Evolutionary conservation across 2,329 filamentous ascomycete genomes (phyloP).

Genomic region (Phialophora chinensis): DNA sequence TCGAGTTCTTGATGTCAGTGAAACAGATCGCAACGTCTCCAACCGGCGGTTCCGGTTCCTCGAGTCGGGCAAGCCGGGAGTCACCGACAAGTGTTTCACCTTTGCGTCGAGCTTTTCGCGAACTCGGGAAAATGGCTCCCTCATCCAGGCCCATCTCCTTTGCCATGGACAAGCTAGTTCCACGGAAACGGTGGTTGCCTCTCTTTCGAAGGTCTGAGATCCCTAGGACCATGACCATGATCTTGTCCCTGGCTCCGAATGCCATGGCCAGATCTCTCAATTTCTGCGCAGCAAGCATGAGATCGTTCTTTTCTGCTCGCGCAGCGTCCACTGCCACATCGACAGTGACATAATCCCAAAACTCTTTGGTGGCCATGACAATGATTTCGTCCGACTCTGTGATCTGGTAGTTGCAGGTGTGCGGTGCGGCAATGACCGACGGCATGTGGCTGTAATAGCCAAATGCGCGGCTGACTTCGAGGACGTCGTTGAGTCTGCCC

Average conservation of each 20-base stretch:
- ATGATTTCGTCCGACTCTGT: constrained; percentile 93
- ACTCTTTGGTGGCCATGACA: constrained; percentile 84
- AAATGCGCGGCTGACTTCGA: constrained; percentile 92
- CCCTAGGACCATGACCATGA: constrained; percentile 99
- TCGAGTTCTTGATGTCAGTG: constrained; percentile 99
- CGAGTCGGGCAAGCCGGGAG: constrained; percentile 83
- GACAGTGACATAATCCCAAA: constrained; percentile 93
- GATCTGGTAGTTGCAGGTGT: constrained; percentile 78
- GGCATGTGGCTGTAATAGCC: constrained; percentile 93
- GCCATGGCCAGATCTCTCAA: constrained; percentile 93
- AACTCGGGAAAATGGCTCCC: constrained; percentile 63
- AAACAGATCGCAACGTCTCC: constrained; percentile 94
- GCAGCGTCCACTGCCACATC: constrained; percentile 92
- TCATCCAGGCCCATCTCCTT: constrained; percentile 72
- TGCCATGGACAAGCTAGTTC: constrained; percentile 84
- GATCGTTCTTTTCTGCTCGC: constrained; percentile 80
- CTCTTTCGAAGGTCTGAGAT: constrained; percentile 88
- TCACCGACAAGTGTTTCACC: constrained; percentile 64
- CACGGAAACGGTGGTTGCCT: constrained; percentile 75
- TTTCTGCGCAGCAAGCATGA: constrained; percentile 95
- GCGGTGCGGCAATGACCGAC: constrained; percentile 86
- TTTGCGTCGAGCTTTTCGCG: constrained; percentile 68
- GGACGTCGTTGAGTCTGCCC: constrained; percentile 87
- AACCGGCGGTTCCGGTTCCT: constrained; percentile 88
- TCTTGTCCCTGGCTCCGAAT: constrained; percentile 90